Evolutionary conservation across 345 rosid species (phyloP), one percentile per base, ranked within the genome.

Genomic region (Gossypium bickii): DNA sequence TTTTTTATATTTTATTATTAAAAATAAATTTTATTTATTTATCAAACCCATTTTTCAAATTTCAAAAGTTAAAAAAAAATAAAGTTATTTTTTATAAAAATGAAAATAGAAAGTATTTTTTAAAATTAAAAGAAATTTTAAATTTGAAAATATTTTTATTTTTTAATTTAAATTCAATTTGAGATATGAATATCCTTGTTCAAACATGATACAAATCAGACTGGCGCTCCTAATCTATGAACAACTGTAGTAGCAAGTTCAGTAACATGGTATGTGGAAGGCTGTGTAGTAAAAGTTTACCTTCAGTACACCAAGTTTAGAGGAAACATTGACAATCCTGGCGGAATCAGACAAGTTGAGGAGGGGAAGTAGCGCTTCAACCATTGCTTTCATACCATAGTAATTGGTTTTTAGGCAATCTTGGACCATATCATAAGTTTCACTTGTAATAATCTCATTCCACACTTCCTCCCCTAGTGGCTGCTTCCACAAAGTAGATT

Each of bases 241-340:
- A 29, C 5, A 29, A 29, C 4, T 29, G 4, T 29, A 17, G 2
- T 53, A 53, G 20, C 8, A 53, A 53, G 9, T 53, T 7, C 0
- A 2, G 12, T n/a, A 57, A 20, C 65, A 61, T 2, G 9, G 3
- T 5, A 27, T 27, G 4, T 17, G 1, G 20, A 49, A 17, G 9
- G 1, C 4, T 25, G 4, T 60, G 65, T 16, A 17, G 27, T 13
- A 3, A 24, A 22, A 25, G 17, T 43, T 11, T 76, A 78, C 84
- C 82, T 62, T 0, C 9, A 78, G n/a, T 17, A 0, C 0, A 67
- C 77, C 81, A 3, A 64, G 20, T 0, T 0, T 7, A 52, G 86
- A 82, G 29, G 81, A 44, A 38, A 82, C 77, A 57, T 80, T 82
- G 2, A 82, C 84, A 13, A 80, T 77, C 48, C 75, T 77, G 17